Base-by-base conservation (phyloP, 2,329 filamentous ascomycete species). In the Arachnopeziza araneosa region DNA sequence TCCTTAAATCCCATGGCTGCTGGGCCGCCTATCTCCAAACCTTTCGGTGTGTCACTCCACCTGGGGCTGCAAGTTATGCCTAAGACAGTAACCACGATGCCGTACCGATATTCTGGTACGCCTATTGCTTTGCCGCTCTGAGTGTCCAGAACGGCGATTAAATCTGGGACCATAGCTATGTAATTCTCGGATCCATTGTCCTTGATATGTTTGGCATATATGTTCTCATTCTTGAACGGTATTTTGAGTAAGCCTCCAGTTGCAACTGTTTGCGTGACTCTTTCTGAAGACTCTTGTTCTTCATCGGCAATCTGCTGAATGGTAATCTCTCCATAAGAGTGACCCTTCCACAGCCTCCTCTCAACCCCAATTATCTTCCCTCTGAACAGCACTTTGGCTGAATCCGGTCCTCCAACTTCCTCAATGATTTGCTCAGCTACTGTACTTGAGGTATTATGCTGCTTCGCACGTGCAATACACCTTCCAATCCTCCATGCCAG, bases 191-290 rank as follows among this genome's bases (percentile, higher is more conserved):
- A 60, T 2, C 59, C 66, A 52, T 61, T 59, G 21, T 63, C 62
- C 7, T 50, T 57, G 17, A 65, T 57, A 49, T 63, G 56, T 51
- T 63, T 62, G 0, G 82, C 86, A n/a, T 81, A 82, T 52, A 90
- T 86, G 67, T 89, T 90, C 69, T 90, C 86, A 71, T 90, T 90
- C 74, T 89, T 89, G 76, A 89, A 89, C 0, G 86, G 86, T 54
- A 90, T 85, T 68, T 83, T 86, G 69, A 88, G 73, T 30, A 72
- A 65, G 0, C 83, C 83, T 7, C 68, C 71, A 24, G 51, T 68
- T 61, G 69, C 80, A 74, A 72, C 64, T 8, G 57, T 50, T 19
- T 14, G 36, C 17, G 12, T 44, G 17, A 44, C 36, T 19, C 17
- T 44, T 12, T 58, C 61, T 65, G 24, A 71, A 70, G 4, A 75